Evolutionary conservation across 352 stramenopile genomes (phyloP).

Genomic region (Globisporangium heterothallicum): DNA sequence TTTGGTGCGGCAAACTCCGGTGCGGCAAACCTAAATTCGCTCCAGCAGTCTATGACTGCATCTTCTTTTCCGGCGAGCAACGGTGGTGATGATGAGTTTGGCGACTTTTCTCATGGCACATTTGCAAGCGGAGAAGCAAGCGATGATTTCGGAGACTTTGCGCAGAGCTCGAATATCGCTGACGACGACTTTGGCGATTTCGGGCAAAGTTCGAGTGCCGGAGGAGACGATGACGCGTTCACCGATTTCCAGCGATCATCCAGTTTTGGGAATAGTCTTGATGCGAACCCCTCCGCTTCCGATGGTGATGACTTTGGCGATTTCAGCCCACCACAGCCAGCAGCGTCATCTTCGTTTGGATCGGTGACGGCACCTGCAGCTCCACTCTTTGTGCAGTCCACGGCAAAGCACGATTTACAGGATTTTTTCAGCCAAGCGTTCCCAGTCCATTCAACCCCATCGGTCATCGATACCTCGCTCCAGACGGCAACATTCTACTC

Average conservation of each 20-base stretch:
- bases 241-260: constrained; percentile 19
- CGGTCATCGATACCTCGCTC: constrained; percentile 4
- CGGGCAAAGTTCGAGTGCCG: constrained; percentile 11
- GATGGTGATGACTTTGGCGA: constrained; percentile 28
- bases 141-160: constrained; percentile 35
- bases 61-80: background rate
- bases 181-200: constrained; percentile 40
- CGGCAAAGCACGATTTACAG: constrained; percentile 25
- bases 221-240: constrained; percentile 23
- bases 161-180: background rate
- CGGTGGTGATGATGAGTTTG: constrained; percentile 28
- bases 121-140: background rate
- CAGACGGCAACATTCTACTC: background rate
- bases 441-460: constrained; percentile 11
- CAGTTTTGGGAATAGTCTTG: constrained; percentile 2
- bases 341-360: background rate
- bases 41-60: background rate
- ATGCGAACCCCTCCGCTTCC: background rate
- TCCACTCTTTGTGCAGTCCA: background rate
- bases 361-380: background rate
- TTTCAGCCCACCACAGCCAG: constrained; percentile 5
- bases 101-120: constrained; percentile 23
- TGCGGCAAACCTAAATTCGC: background rate
- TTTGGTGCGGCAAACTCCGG: background rate
- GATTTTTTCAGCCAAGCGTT: constrained; percentile 37